These are phyloP conservation scores for Paraconiothyrium brasiliense DNA, from an alignment of 2,329 filamentous ascomycete species.

Conservation along the genomic window DNA sequence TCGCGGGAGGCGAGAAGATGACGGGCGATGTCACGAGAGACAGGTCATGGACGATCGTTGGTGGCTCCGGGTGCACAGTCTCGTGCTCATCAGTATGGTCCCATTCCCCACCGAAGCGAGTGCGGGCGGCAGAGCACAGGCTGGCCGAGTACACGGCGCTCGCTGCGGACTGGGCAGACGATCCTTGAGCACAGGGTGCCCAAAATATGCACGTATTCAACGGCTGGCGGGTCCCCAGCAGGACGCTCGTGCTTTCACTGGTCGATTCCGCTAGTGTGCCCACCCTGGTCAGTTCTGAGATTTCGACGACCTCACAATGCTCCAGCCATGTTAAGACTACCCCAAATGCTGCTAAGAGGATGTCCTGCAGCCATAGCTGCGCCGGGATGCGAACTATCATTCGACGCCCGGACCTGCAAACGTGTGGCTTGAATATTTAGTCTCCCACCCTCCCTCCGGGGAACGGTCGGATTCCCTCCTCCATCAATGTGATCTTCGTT, in stretches of 20 bases:
- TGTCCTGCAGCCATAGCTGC: conserved; percentile 52
- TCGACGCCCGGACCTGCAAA: conserved; percentile 51
- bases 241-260: conserved; percentile 44
- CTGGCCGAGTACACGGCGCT: conserved; percentile 23
- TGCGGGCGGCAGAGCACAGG: conserved; percentile 18
- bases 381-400: conserved; percentile 52
- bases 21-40: conserved; percentile 11
- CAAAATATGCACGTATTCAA: conserved; percentile 50
- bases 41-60: conserved; percentile 1
- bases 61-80: conserved; percentile 10
- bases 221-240: conserved; percentile 50
- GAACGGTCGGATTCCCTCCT: conserved; percentile 49
- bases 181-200: conserved; percentile 49
- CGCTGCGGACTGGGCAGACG: conserved; percentile 37
- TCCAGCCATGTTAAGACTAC: conserved; percentile 52
- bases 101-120: conserved; percentile 11
- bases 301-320: conserved; percentile 50
- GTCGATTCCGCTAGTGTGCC: conserved; percentile 40
- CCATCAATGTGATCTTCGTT: conserved; percentile 54
- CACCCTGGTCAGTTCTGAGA: conserved; percentile 44
- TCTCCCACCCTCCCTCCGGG: conserved; percentile 48
- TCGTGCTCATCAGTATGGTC: conserved; percentile 17
- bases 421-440: conserved; percentile 54
- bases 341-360: conserved; percentile 53
- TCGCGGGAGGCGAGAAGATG: conserved; percentile 7